Evolutionary conservation across 2,329 filamentous ascomycete species (phyloP).

Genomic region (Cadophora luteo-olivacea): DNA sequence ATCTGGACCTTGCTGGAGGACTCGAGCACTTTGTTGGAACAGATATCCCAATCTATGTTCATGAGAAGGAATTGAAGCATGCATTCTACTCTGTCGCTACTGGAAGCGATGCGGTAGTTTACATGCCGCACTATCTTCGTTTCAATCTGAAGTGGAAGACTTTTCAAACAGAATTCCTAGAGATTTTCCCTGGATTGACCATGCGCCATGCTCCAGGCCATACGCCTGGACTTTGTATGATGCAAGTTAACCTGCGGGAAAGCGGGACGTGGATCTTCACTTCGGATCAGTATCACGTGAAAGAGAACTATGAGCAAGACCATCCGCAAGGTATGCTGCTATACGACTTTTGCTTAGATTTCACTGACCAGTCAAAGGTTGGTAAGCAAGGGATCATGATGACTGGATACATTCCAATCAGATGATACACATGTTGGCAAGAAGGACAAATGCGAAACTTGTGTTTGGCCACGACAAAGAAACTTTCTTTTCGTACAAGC

Average conservation of each 20-base stretch:
- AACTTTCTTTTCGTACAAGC: conserved; percentile 30
- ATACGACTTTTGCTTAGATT: background rate
- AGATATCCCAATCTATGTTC: conserved; percentile 51
- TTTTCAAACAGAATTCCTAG: conserved; percentile 45
- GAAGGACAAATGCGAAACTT: conserved; percentile 32
- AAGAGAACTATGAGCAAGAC: conserved; percentile 47
- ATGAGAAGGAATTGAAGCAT: conserved; percentile 53
- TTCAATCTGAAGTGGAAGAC: conserved; percentile 50
- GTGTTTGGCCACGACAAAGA: conserved; percentile 30
- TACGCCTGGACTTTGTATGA: conserved; percentile 27
- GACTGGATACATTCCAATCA: conserved; percentile 47
- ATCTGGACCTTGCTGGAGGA: conserved; percentile 54
- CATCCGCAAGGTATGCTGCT: conserved; percentile 44
- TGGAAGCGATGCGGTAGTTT: conserved; percentile 46
- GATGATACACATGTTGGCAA: conserved; percentile 45
- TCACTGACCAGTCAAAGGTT: conserved; percentile 19
- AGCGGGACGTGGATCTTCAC: conserved; percentile 49
- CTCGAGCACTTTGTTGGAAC: conserved; percentile 50
- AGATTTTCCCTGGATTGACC: conserved; percentile 47
- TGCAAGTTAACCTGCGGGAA: conserved; percentile 29
- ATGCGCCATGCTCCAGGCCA: conserved; percentile 24
- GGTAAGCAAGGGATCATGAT: conserved; percentile 47
- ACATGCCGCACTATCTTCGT: conserved; percentile 47
- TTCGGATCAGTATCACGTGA: conserved; percentile 49
- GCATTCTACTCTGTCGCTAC: conserved; percentile 51